Evolutionary conservation across 2,329 filamentous ascomycete species (phyloP).

Genomic region (Peltaster fructicola): DNA sequence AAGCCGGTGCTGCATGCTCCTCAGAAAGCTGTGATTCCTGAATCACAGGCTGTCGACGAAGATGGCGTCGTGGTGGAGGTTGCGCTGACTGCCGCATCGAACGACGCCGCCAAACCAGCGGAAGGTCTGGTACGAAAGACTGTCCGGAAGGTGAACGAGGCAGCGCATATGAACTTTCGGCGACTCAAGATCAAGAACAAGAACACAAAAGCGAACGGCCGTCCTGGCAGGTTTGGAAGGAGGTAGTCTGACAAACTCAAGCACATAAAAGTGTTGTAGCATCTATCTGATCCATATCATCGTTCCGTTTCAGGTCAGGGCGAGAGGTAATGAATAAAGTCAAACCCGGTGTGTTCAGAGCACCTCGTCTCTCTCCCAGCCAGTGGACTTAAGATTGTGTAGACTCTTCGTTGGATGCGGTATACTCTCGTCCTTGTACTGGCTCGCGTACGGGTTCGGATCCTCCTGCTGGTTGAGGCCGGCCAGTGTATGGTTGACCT

Average conservation of each 20-base stretch:
- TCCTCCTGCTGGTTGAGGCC: conserved; percentile 75
- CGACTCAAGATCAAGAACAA: conserved; percentile 34
- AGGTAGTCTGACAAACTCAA: conserved; percentile 6
- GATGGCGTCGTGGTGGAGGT: not conserved
- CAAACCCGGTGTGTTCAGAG: no score
- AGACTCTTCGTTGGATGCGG: conserved; percentile 56
- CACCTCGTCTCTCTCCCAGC: conserved; percentile 73
- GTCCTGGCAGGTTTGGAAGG: conserved; percentile 19
- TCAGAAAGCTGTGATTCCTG: conserved; percentile 11
- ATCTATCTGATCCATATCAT: no score
- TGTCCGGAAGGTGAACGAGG: conserved; percentile 27
- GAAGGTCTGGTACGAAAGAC: conserved; percentile 19
- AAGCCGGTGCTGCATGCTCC: conserved; percentile 17
- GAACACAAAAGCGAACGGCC: conserved; percentile 25
- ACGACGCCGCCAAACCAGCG: not conserved
- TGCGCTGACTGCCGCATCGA: conserved; percentile 1
- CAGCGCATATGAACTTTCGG: conserved; percentile 30
- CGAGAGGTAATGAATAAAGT: no score
- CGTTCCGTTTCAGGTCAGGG: no score
- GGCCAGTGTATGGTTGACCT: conserved; percentile 87
- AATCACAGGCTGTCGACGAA: conserved; percentile 3
- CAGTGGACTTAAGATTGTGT: conserved; percentile 45
- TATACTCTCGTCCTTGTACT: conserved; percentile 51
- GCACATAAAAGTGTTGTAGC: not conserved
- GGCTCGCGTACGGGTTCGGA: conserved; percentile 79